phyloP scores from a whole-genome alignment of 352 stramenopile species.

The Pythium vanterpoolii region DNA sequence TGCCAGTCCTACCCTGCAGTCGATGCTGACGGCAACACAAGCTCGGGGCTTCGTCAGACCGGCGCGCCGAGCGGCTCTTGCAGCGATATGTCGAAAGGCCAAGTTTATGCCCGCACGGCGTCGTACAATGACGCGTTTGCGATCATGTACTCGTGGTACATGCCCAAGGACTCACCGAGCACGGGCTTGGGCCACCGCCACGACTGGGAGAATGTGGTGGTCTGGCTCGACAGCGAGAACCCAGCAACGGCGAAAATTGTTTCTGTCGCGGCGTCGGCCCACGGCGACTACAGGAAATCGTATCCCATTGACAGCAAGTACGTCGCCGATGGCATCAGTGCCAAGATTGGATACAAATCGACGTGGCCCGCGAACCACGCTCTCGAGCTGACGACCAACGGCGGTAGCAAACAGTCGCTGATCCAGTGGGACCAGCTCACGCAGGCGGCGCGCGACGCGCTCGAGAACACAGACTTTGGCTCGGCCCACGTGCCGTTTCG shows the following conservation, averaged over 20 bases:
- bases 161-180: conserved; percentile 38
- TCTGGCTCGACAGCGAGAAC: conserved; percentile 34
- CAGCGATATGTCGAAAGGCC: conserved; percentile 18
- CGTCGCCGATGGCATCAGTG: conserved; percentile 1
- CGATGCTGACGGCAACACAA: conserved; percentile 26
- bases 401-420: not conserved
- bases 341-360: conserved; percentile 16
- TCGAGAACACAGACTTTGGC: conserved; percentile 15
- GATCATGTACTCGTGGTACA: conserved; percentile 45
- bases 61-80: conserved; percentile 11
- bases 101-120: conserved; percentile 29
- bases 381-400: not conserved
- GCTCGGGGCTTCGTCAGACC: conserved; percentile 16
- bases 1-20: conserved; percentile 22
- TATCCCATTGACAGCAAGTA: conserved; percentile 17
- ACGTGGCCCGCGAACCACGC: conserved; percentile 14
- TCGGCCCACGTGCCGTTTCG: conserved; percentile 8
- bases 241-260: conserved; percentile 7
- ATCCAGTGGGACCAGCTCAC: conserved; percentile 20
- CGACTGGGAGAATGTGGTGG: conserved; percentile 27
- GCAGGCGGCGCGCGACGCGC: not conserved
- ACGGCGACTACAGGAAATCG: conserved; percentile 21
- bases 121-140: conserved; percentile 27
- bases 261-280: conserved; percentile 12
- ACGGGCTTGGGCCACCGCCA: conserved; percentile 23